Evolutionary conservation across 768 basidiomycete genomes (phyloP).

Genomic region (Amanita fuliginea): DNA sequence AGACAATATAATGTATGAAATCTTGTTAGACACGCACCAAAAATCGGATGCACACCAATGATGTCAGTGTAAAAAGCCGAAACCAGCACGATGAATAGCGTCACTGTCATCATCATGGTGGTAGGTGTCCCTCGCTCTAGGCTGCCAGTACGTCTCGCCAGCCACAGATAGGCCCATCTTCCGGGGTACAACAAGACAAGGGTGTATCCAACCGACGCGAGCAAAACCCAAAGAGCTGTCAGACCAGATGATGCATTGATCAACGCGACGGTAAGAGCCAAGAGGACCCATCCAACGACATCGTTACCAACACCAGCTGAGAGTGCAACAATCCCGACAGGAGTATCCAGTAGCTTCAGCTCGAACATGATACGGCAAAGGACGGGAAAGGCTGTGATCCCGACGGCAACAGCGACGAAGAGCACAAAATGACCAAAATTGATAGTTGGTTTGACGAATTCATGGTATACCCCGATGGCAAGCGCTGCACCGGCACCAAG

Average conservation of each 20-base stretch:
- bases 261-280: slow-evolving; percentile 76
- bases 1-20: slow-evolving; percentile 7
- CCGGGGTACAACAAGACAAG: slow-evolving; percentile 59
- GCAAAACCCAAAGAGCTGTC: slow-evolving; percentile 70
- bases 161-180: slow-evolving; percentile 53
- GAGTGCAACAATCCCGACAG: slow-evolving; percentile 74
- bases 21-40: slow-evolving; percentile 25
- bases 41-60: slow-evolving; percentile 69
- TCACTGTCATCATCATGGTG: slow-evolving; percentile 67
- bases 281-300: slow-evolving; percentile 71
- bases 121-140: slow-evolving; percentile 67
- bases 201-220: slow-evolving; percentile 55
- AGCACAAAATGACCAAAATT: slow-evolving; percentile 77
- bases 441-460: slow-evolving; percentile 47
- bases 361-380: slow-evolving; percentile 80
- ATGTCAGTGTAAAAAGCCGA: slow-evolving; percentile 82
- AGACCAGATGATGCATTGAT: slow-evolving; percentile 68
- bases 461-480: slow-evolving; percentile 63
- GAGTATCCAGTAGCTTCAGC: slow-evolving; percentile 70
- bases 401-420: slow-evolving; percentile 75
- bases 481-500: slow-evolving; percentile 71
- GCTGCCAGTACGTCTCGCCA: slow-evolving; percentile 56
- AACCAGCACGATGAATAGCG: slow-evolving; percentile 59
- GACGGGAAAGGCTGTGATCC: slow-evolving; percentile 77
- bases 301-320: slow-evolving; percentile 78